Evolutionary conservation across 176 grass and related monocot genomes (phyloP), one percentile per base, ranked within the genome.

Genomic region (Ensete glaucum): DNA sequence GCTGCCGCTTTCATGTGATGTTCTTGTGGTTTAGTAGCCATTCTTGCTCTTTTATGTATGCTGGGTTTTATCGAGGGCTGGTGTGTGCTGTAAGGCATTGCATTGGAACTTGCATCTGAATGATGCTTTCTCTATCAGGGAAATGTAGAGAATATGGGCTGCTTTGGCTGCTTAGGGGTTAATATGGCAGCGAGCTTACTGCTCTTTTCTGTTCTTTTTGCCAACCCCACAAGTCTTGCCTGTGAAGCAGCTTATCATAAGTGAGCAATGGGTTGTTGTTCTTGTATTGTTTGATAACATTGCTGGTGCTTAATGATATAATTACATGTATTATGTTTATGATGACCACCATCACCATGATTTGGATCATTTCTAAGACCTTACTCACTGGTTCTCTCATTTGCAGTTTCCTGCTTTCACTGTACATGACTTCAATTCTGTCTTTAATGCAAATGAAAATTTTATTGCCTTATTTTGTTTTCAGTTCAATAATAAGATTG

Each of bases 81-180:
- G 34, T 43, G 3, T 43, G 3, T 6, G 34, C 34, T 43, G 34
- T 43, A 43, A 43, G 34, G 34, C 34, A 43, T 43, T 25, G 70
- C 50, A 25, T 53, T 72, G 70, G 70, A 72, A 72, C 70, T 54
- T 65, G 63, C 22, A 65, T 65, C 60, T 43, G 34, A 43, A 43
- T 43, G 34, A 43, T 43, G 34, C 34, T 63, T 63, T 63, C 60
- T 11, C 60, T 22, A 23, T 21, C 60, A 63, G n/a, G 9, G 60
- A 19, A 63, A 22, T 63, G 66, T 69, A 16, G 66, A 43, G 66
- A 69, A 9, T 49, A 43, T 15, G 13, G 9, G 9, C 14, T 70
- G 48, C 67, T 70, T 70, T 70, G 12, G 67, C 17, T 17, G 2
- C 9, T 52, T 70, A 70, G 66, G 67, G 25, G 26, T 22, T 5